Evolutionary conservation across 2,329 filamentous ascomycete genomes (phyloP), one percentile per base, ranked within the genome.

Genomic region (Elsinoe necatrix): DNA sequence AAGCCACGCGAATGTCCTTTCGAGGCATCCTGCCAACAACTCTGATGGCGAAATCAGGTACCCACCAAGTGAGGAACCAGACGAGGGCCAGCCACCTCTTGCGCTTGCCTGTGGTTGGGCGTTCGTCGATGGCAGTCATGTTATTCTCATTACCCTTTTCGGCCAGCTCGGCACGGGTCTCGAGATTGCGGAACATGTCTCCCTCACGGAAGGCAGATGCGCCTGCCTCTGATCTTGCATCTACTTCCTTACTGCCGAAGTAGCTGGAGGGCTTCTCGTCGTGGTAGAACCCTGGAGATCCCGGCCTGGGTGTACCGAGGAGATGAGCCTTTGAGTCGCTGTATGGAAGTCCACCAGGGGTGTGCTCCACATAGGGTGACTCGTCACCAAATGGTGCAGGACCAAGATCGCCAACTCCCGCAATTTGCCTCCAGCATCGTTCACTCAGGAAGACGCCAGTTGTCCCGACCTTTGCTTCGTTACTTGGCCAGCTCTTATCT

Each of bases 181-280:
- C 92, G 6, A 97, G 78, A 65, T 96, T 95, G 67, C 90, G 89
- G 78, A 98, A 98, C 92, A 98, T 95, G 69, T 98, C 93, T 6
- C 93, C 91, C 55, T 82, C 87, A 48, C 91, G 87, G 68, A 95
- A 86, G 4, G 89, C 90, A n/a, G 92, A 96, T 1, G 80, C 86
- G 3, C 91, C 92, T 6, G 92, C 91, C 54, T 98, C 93, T 27
- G 93, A 97, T 42, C 90, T 89, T 6, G 84, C 77, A 68, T 98
- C 93, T 8, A 87, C 70, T 58, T 95, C 90, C 52, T 85, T 80
- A 63, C 78, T 83, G 55, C 86, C 86, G 65, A 96, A 96, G 68
- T 95, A 96, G 20, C 84, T 86, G 1, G 80, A 84, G 59, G 84
- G 81, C 69, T 90, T 89, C 70, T 96, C 91, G 58, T 86, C 81